Evolutionary conservation across 2,329 filamentous ascomycete genomes (phyloP), one percentile per base, ranked within the genome.

Genomic region (Clarireedia hainanense): DNA sequence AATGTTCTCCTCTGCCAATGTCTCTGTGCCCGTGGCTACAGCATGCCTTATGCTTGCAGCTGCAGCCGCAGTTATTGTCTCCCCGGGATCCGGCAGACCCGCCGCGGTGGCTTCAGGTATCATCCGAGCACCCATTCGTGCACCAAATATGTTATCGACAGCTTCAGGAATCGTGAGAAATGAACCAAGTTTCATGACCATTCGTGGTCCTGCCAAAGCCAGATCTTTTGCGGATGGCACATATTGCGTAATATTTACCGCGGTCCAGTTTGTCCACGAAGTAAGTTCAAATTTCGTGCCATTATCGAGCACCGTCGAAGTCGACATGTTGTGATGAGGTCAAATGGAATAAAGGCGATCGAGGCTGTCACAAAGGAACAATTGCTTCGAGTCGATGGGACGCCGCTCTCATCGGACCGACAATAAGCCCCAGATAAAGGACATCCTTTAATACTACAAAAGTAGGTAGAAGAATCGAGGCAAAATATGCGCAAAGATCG

Each of bases 181-280:
- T n/a, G 80, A 81, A 50, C 85, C 82, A 39, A 86, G 76, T 68
- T 81, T 85, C 70, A 80, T 83, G 34, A 88, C 78, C 67, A 91
- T 83, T 57, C 87, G 79, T 50, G 87, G 87, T 4, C 87, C 80
- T 17, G 81, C 85, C 70, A 82, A 76, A 60, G 89, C 77, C 48
- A 91, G 73, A 65, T 89, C 85, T 68, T 81, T 83, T 17, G 88
- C 72, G 10, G 84, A 84, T 2, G 86, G 85, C 47, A 80, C 75
- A 69, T 81, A 79, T 61, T 77, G 77, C 45, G 80, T 78, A 58
- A 81, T 73, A 69, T 83, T 82, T 26, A 68, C 59, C 17, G 58
- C 59, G 58, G 79, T 75, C 57, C 74, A 74, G 59, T 76, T 74
- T 5, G 77, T 76, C 80, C 81, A 83, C 55, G 72, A 69, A 20